Percentiles rank a stretch among this genome's conserved stretches.
Conservation (phyloP, 768 basidiomycete genomes). For the Kockovaella imperatae region DNA sequence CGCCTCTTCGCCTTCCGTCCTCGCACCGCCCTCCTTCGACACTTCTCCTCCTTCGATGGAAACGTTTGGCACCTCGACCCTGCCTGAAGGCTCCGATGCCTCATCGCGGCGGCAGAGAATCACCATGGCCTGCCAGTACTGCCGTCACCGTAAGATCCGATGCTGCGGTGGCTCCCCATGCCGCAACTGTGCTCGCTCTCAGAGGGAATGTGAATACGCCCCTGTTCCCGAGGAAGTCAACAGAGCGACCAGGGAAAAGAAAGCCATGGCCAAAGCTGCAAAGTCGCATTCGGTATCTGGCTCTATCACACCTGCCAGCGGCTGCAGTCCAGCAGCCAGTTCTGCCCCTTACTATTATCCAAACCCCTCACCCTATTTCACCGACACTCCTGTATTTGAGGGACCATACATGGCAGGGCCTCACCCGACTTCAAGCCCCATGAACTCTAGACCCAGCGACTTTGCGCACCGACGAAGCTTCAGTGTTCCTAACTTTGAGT, state of each 20-base stretch:
- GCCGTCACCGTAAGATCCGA: slow-evolving; percentile 35
- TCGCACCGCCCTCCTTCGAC: slow-evolving; percentile 9
- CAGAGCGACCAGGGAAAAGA: slow-evolving; percentile 35
- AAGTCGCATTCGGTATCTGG: slow-evolving; percentile 3
- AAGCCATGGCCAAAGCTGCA: slow-evolving; percentile 31
- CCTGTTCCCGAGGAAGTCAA: slow-evolving; percentile 42
- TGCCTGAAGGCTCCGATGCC: slow-evolving; percentile 13
- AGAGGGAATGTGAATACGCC: slow-evolving; percentile 32
- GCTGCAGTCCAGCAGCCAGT: neutral
- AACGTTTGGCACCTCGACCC: slow-evolving; percentile 11
- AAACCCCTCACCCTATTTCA: slow-evolving; percentile 21
- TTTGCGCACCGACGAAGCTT: slow-evolving; percentile 24
- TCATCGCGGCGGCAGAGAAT: slow-evolving; percentile 26
- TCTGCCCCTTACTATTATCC: slow-evolving; percentile 6
- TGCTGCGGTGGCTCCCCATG: slow-evolving; percentile 37
- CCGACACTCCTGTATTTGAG: slow-evolving; percentile 18
- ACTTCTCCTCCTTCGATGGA: slow-evolving; percentile 7
- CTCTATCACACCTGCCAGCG: slow-evolving; percentile 6
- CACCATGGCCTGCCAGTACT: slow-evolving; percentile 40
- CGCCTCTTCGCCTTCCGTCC: slow-evolving; percentile 20
- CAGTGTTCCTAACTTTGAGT: slow-evolving; percentile 21
- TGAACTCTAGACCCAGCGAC: slow-evolving; percentile 7
- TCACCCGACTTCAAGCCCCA: neutral
- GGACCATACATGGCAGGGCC: slow-evolving; percentile 12
- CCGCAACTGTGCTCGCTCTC: slow-evolving; percentile 33